Base-by-base conservation (phyloP, 805 yeast genomes). In the Jamesozyma spencerorum region DNA sequence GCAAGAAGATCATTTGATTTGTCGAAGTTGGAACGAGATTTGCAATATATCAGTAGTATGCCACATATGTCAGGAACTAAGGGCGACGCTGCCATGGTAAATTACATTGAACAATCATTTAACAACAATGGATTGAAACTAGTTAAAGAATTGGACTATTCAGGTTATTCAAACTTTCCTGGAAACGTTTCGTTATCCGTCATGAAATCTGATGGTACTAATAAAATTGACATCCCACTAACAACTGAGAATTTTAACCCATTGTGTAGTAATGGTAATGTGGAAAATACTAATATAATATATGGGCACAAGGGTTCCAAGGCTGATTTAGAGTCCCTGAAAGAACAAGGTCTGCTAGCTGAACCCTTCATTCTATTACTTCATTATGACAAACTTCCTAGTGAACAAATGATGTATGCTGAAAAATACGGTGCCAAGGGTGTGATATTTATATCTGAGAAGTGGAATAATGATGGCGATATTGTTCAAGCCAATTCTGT, bases 31-130 rank as follows among this genome's bases (percentile, higher is more conserved):
- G 79, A 79, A 51, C 79, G 75, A 35, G 77, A 79, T 46, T 53
- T 82, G 42, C 82, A 83, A 49, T 85, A 84, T 51, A 55, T 86
- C 18, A 77, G 88, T 20, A 73, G 83, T 6, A 76, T 86, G 77
- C 86, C 95, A 2, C 97, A 87, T 57, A 62, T 81, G 47, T 77
- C 96, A 0, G 97, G 97, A 3, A 81, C 97, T 2, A 74, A 77
- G 13, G 97, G 95, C 15, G 96, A 86, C 58, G 60, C 77, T 44
- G 72, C 90, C 0, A 62, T 87, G 29, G 79, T 86, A 2, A 68
- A 72, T 43, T 86, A 80, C 55, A 66, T 88, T 13, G 69, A 75
- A 44, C 72, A 72, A 18, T 73, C 74, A 37, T 75, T 83, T 61
- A 56, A 61, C 18, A 71, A 75, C 39, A 75, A 78, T 46, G 83